Evolutionary conservation across 805 yeast species (phyloP).

Genomic region (Teunomyces kruisii): DNA sequence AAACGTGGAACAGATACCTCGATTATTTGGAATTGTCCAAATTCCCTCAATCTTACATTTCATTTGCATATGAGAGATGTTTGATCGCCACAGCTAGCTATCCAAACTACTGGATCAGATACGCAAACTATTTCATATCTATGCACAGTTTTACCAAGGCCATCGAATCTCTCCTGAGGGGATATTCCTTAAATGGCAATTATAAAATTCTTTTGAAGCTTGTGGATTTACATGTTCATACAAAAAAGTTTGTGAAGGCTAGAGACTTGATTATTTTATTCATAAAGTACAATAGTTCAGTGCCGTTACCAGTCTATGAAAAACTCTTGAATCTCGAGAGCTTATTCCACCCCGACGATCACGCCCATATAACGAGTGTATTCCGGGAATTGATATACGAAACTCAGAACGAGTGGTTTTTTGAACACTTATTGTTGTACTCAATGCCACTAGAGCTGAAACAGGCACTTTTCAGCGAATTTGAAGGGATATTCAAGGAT

Average conservation of each 20-base stretch:
- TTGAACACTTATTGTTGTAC: slow-evolving; percentile 31
- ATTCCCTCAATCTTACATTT: slow-evolving; percentile 21
- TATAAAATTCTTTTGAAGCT: slow-evolving; percentile 38
- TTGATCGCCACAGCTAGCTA: slow-evolving; percentile 46
- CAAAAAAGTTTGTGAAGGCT: slow-evolving; percentile 38
- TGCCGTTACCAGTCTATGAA: slow-evolving; percentile 37
- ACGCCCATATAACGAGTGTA: slow-evolving; percentile 24
- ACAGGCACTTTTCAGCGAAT: slow-evolving; percentile 23
- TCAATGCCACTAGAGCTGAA: slow-evolving; percentile 16
- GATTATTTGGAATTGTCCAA: slow-evolving; percentile 47
- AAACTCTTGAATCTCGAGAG: slow-evolving; percentile 46
- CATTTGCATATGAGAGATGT: slow-evolving; percentile 48
- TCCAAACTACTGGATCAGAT: slow-evolving; percentile 50
- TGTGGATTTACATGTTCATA: slow-evolving; percentile 43
- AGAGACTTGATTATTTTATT: slow-evolving; percentile 32
- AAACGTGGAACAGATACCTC: slow-evolving; percentile 59
- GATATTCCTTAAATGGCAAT: slow-evolving; percentile 27
- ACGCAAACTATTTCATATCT: slow-evolving; percentile 41
- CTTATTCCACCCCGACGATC: slow-evolving; percentile 24
- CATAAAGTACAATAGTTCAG: slow-evolving; percentile 17
- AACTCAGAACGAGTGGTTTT: slow-evolving; percentile 35
- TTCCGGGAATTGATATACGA: slow-evolving; percentile 27
- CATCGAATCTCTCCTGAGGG: slow-evolving; percentile 35
- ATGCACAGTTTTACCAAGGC: slow-evolving; percentile 34
- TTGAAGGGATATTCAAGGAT: slow-evolving; percentile 12